phyloP scores from a whole-genome alignment of 1,139 yeast species.

The Yamadazyma oceani region DNA sequence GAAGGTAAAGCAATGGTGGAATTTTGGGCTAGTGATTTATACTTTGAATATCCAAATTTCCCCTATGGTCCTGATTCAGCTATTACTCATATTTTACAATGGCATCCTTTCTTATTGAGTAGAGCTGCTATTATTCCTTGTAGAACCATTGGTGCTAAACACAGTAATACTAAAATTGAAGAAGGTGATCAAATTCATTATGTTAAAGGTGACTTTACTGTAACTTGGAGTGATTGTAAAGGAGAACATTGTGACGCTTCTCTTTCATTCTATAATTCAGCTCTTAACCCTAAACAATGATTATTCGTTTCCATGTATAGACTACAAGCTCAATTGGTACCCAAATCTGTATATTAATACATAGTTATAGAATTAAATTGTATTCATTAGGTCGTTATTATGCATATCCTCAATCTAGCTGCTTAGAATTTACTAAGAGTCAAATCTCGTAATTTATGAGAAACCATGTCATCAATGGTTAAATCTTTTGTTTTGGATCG shows the following conservation, averaged over 20 bases:
- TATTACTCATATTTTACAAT: constrained; percentile 78
- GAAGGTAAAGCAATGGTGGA: constrained; percentile 70
- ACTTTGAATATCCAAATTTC: constrained; percentile 63
- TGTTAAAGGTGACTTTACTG: constrained; percentile 63
- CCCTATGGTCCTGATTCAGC: constrained; percentile 63
- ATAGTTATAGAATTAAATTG: not conserved
- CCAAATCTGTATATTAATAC: constrained; percentile 5
- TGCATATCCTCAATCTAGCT: not conserved
- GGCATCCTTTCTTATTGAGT: constrained; percentile 84
- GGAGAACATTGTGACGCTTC: constrained; percentile 50
- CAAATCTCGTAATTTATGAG: constrained; percentile 16
- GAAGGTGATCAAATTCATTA: constrained; percentile 45
- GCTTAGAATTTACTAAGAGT: constrained; percentile 20
- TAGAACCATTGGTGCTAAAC: constrained; percentile 38
- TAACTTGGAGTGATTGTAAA: constrained; percentile 57
- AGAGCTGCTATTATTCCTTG: constrained; percentile 72
- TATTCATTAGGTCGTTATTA: not conserved
- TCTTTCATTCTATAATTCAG: constrained; percentile 36
- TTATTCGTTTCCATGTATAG: not conserved
- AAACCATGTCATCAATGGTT: constrained; percentile 13
- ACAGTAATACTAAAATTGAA: constrained; percentile 21
- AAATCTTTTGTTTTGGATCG: constrained; percentile 10
- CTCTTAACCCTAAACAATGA: constrained; percentile 12
- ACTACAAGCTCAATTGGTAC: no score
- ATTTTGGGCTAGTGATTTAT: constrained; percentile 71